phyloP scores from a whole-genome alignment of 164 flowering plant species.

The Vitis labrusca region DNA sequence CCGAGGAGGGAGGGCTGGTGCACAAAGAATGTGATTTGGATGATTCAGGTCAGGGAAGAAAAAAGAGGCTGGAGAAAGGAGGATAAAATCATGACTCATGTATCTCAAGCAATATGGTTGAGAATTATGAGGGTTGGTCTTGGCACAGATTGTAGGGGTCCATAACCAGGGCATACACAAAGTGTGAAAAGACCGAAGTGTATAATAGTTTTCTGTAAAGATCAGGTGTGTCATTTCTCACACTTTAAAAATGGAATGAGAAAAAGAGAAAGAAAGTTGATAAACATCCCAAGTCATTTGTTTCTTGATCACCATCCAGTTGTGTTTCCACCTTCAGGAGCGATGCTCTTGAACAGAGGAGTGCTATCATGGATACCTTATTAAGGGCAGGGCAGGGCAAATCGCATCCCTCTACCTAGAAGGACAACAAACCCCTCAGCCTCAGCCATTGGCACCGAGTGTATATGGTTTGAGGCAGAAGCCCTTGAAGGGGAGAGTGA shows the following conservation, averaged over 20 bases:
- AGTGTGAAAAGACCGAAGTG: background rate
- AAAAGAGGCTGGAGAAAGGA: background rate
- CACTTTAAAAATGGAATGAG: conserved; percentile 5
- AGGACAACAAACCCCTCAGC: background rate
- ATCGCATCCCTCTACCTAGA: background rate
- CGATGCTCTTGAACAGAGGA: background rate
- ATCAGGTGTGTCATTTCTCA: conserved; percentile 7
- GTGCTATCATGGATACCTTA: background rate
- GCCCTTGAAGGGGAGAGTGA: conserved; percentile 10
- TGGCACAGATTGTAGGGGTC: background rate
- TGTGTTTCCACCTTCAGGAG: background rate
- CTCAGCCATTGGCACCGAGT: background rate
- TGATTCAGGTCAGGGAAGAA: background rate
- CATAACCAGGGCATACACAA: background rate
- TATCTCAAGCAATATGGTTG: background rate
- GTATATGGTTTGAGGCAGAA: conserved; percentile 1
- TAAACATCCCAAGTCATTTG: background rate
- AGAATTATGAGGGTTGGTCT: background rate
- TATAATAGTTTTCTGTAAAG: conserved; percentile 8
- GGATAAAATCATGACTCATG: background rate
- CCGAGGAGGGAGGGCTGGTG: background rate
- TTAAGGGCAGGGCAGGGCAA: background rate
- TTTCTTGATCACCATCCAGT: background rate
- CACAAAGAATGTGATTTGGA: background rate
- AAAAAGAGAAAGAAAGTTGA: background rate